A percentile compares a stretch with the other conserved stretches of the same genome.
Conservation (phyloP, 2,329 filamentous ascomycete genomes). For the Aspergillus tamarii region DNA sequence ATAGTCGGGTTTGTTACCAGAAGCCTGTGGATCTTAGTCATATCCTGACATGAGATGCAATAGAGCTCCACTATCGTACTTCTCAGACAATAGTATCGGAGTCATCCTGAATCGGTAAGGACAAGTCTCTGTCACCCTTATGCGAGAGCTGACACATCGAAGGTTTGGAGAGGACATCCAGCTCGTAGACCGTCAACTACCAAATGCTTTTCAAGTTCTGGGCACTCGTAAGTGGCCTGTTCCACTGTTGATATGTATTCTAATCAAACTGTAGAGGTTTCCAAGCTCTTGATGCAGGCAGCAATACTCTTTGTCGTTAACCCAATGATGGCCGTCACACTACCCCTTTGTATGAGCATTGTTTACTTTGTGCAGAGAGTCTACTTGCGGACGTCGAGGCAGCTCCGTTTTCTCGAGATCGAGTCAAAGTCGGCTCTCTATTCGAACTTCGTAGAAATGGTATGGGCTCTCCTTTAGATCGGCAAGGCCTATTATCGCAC, state of each 20-base stretch:
- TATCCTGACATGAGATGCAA: too few relatives aligned
- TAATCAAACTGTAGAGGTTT: background rate
- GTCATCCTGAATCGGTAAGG: background rate
- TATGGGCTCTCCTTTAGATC: background rate
- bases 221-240: background rate
- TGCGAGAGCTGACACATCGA: background rate
- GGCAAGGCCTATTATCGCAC: too few relatives aligned
- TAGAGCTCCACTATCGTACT: background rate
- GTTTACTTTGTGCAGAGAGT: background rate
- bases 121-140: background rate
- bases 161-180: background rate
- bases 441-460: conserved; percentile 18
- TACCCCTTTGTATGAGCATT: background rate
- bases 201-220: background rate
- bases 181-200: background rate
- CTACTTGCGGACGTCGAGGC: conserved; percentile 20
- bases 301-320: background rate
- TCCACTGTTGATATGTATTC: too few relatives aligned
- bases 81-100: background rate
- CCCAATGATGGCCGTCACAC: background rate
- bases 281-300: background rate
- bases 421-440: conserved; percentile 21
- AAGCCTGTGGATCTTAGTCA: too few relatives aligned
- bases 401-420: conserved; percentile 22
- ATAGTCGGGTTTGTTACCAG: background rate